Percentiles rank a stretch among this genome's conserved stretches.
Conservation (phyloP, 2,329 filamentous ascomycete genomes). For the Orbilia javanica region DNA sequence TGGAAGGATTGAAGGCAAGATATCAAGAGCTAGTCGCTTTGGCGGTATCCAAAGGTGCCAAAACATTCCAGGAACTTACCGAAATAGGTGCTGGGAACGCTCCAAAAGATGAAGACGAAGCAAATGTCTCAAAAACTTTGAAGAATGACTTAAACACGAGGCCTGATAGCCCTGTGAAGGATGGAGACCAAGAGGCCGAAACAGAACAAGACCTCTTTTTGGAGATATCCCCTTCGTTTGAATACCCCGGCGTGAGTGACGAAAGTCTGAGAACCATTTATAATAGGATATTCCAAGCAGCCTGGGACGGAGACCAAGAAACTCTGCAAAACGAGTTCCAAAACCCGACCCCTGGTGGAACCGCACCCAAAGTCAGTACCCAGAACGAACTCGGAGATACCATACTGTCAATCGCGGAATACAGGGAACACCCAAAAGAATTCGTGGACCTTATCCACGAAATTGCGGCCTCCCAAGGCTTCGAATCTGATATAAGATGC, state of each 20-base stretch:
- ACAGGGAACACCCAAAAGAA: constrained; percentile 69
- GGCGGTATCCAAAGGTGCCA: constrained; percentile 70
- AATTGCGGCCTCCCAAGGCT: neutral
- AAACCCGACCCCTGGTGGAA: neutral
- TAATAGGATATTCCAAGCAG: constrained; percentile 73
- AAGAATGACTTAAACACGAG: neutral
- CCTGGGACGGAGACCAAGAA: constrained; percentile 74
- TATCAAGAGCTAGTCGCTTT: constrained; percentile 34
- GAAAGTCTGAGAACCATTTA: constrained; percentile 2
- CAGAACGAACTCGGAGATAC: constrained; percentile 67
- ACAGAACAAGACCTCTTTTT: constrained; percentile 47
- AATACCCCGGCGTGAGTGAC: constrained; percentile 26
- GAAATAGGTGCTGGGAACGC: constrained; percentile 67
- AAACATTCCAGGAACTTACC: constrained; percentile 75
- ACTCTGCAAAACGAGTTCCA: neutral
- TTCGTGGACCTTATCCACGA: constrained; percentile 73
- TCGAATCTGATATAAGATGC: neutral
- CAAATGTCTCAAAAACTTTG: too few species aligned
- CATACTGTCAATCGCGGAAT: constrained; percentile 75
- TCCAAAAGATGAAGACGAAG: too few species aligned
- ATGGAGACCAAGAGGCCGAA: constrained; percentile 49
- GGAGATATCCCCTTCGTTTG: constrained; percentile 34
- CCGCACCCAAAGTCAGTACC: constrained; percentile 47
- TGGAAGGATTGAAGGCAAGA: constrained; percentile 66
- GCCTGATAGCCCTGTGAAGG: neutral